Conservation (phyloP, 1,284 basidiomycete genomes). For the Schizophyllum commune region DNA sequence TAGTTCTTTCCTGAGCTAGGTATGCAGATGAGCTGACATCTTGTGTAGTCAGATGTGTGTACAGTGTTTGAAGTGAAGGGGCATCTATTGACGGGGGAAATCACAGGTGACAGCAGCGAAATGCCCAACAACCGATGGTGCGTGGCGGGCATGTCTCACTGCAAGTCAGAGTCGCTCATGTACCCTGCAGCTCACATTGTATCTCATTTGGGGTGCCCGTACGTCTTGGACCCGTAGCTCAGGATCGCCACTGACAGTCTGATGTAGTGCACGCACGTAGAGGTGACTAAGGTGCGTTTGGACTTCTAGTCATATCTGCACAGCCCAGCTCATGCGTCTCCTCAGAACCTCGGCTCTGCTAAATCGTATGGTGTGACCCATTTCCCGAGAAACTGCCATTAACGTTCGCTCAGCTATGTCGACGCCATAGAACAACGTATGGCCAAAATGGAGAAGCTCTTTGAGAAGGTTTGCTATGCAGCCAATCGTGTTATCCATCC, state of each 20-base stretch:
- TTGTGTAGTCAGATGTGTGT: neutral
- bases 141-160: conserved; percentile 21
- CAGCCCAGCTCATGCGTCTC: neutral
- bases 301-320: neutral
- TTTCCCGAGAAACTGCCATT: neutral
- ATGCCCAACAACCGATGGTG: conserved; percentile 32
- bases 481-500: neutral
- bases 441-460: conserved; percentile 7
- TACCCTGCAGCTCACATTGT: neutral
- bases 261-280: conserved; percentile 4
- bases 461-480: conserved; percentile 9
- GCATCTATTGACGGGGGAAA: conserved; percentile 2
- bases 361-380: neutral
- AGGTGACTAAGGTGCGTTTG: neutral
- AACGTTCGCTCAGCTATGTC: conserved; percentile 5
- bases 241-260: neutral
- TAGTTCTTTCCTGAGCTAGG: neutral
- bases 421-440: conserved; percentile 9
- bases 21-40: neutral
- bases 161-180: conserved; percentile 20
- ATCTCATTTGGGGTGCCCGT: neutral
- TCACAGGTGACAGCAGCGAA: conserved; percentile 32
- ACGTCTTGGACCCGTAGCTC: neutral
- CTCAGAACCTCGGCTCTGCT: conserved; percentile 13
- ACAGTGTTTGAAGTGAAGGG: neutral